phyloP scores from a whole-genome alignment of 2,329 filamentous ascomycete species.

The Penicillium sp. region DNA sequence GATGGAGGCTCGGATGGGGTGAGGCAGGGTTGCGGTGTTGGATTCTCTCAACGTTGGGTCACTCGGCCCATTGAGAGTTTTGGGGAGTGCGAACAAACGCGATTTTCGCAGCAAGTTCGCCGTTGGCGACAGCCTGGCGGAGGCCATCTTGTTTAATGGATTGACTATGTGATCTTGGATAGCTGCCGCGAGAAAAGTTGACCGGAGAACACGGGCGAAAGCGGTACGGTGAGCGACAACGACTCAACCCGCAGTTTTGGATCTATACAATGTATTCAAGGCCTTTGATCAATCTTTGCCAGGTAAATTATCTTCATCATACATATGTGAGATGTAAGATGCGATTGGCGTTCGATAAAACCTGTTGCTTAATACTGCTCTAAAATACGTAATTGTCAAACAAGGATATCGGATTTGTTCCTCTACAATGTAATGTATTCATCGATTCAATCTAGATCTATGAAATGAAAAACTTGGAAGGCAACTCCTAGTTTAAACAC shows the following conservation, averaged over 20 bases:
- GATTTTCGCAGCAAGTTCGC: conserved; percentile 76
- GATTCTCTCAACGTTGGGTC: conserved; percentile 55
- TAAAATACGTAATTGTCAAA: background rate
- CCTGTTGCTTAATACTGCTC: background rate
- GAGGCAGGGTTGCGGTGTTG: conserved; percentile 68
- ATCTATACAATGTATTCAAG: background rate
- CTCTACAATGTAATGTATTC: background rate
- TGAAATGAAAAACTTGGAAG: background rate
- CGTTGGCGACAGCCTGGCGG: conserved; percentile 55
- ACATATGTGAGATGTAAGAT: background rate
- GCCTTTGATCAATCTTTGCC: background rate
- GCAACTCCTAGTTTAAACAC: conserved; percentile 21
- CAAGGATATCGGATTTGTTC: background rate
- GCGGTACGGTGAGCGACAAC: conserved; percentile 25
- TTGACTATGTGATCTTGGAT: conserved; percentile 21
- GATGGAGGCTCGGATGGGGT: conserved; percentile 81
- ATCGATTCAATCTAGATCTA: background rate
- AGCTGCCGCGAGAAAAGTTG: conserved; percentile 35
- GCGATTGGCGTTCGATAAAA: background rate
- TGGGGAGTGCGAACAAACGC: conserved; percentile 83
- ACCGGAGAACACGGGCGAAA: conserved; percentile 24
- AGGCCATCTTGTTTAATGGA: conserved; percentile 39
- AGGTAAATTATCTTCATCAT: background rate
- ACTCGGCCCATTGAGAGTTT: conserved; percentile 64
- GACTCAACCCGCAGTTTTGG: conserved; percentile 20